Percentiles rank a stretch among this genome's conserved stretches.
Conservation (phyloP, 768 basidiomycete species). For the Boletus rubescentipes region DNA sequence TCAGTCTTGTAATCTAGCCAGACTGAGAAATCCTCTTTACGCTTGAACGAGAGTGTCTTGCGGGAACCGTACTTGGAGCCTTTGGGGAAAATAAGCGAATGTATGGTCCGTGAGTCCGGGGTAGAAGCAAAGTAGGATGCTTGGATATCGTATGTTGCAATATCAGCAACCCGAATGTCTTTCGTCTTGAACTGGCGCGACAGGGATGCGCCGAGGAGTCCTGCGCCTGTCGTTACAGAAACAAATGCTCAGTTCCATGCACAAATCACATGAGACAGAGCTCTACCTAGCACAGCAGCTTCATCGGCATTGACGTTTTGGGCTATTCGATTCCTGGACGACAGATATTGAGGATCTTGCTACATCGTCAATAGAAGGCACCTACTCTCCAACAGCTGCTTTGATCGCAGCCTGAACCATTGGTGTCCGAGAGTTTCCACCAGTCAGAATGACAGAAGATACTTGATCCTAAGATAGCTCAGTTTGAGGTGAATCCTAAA, state of each 20-base stretch:
- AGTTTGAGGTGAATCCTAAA: not conserved
- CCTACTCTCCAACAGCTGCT: constrained; percentile 74
- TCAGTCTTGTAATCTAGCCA: constrained; percentile 72
- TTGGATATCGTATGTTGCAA: constrained; percentile 71
- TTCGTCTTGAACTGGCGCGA: constrained; percentile 95
- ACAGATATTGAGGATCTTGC: not conserved
- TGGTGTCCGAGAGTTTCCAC: constrained; percentile 86
- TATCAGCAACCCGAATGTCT: constrained; percentile 81
- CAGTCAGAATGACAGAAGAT: constrained; percentile 88
- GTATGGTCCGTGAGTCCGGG: constrained; percentile 60
- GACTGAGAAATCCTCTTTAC: constrained; percentile 79
- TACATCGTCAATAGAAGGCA: constrained; percentile 7
- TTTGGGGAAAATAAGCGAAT: constrained; percentile 72
- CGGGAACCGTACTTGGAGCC: constrained; percentile 77
- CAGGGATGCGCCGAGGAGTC: constrained; percentile 85
- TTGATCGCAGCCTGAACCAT: constrained; percentile 87
- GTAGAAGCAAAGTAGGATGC: constrained; percentile 71
- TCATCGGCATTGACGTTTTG: constrained; percentile 97
- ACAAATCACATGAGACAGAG: not conserved
- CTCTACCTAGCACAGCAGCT: constrained; percentile 80
- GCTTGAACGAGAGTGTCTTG: constrained; percentile 85
- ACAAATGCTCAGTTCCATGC: constrained; percentile 1
- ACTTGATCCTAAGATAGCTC: constrained; percentile 61
- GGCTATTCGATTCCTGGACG: constrained; percentile 72
- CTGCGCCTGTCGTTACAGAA: constrained; percentile 53